Percentiles rank a stretch among this genome's conserved stretches.
phyloP scores from a whole-genome alignment of 805 yeast species.

The Wickerhamomyces queroliae region DNA sequence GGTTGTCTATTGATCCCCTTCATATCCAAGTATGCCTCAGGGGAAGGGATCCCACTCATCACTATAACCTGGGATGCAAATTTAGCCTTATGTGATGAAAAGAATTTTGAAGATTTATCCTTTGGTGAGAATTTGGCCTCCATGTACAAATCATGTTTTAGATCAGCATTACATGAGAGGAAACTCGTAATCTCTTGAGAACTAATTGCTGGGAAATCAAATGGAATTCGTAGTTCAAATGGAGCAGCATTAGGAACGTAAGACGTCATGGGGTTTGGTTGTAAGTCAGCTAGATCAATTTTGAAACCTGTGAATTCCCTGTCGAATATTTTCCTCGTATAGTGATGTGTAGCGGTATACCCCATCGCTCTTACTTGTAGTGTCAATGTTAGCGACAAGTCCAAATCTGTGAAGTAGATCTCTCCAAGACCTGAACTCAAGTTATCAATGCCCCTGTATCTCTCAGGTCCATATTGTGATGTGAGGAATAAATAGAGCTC shows the following conservation, averaged over 20 bases:
- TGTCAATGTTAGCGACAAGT: conserved; percentile 11
- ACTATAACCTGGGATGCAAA: neutral
- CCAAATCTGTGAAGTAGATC: conserved; percentile 33
- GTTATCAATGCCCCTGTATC: conserved; percentile 27
- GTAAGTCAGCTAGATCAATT: conserved; percentile 1
- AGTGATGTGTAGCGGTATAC: neutral
- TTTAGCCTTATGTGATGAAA: neutral
- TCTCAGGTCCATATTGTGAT: conserved; percentile 12
- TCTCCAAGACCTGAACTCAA: conserved; percentile 43
- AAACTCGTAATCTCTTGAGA: too few relatives aligned
- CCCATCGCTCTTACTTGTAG: neutral
- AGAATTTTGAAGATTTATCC: too few relatives aligned
- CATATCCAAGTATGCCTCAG: neutral
- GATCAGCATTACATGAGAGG: too few relatives aligned
- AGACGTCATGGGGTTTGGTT: neutral
- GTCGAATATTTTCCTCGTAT: neutral
- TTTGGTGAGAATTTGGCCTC: too few relatives aligned
- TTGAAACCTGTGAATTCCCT: neutral
- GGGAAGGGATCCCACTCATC: conserved; percentile 1
- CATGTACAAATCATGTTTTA: too few relatives aligned
- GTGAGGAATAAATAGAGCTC: conserved; percentile 16
- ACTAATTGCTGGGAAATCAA: conserved; percentile 22
- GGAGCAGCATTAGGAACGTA: conserved; percentile 31
- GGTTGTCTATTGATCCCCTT: neutral
- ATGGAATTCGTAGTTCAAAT: conserved; percentile 24